Percentiles rank a stretch among this genome's conserved stretches.
Conservation (phyloP, 441 rosid species). For the Bruguiera hainesii region DNA sequence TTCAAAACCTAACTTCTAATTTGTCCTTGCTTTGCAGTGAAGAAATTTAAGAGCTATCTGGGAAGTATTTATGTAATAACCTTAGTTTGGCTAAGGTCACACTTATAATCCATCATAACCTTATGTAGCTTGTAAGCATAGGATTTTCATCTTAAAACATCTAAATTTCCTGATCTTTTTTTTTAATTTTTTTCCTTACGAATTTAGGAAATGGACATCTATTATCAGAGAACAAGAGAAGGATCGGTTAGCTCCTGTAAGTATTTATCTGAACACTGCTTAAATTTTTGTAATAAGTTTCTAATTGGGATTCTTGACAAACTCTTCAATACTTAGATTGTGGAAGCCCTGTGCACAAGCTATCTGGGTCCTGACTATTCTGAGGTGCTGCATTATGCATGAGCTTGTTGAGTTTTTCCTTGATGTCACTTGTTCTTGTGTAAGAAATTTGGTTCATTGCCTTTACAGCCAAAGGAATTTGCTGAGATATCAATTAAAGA, state of each 20-base stretch:
- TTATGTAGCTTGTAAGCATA: background rate
- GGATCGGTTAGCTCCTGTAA: conserved; percentile 83
- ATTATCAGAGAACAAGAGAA: conserved; percentile 69
- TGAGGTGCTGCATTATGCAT: conserved; percentile 47
- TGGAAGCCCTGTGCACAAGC: conserved; percentile 71
- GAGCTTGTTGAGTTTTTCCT: conserved; percentile 10
- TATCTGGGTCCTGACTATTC: conserved; percentile 94
- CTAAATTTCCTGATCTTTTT: background rate
- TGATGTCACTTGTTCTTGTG: conserved; percentile 9
- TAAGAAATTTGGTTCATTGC: conserved; percentile 18
- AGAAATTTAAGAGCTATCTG: background rate
- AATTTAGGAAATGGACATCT: conserved; percentile 78
- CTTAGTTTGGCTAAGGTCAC: background rate
- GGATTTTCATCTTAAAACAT: background rate
- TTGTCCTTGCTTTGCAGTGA: conserved; percentile 7
- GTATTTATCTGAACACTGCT: conserved; percentile 24
- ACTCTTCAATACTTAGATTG: conserved; percentile 45
- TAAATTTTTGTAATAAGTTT: background rate
- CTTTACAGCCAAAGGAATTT: conserved; percentile 62
- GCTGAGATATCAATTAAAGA: conserved; percentile 80
- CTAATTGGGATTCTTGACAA: background rate
- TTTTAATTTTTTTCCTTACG: conserved; percentile 15
- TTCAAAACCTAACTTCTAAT: conserved; percentile 10
- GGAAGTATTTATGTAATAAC: background rate
- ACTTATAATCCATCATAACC: background rate